Conservation (phyloP, 345 rosid species). For the Triadica sebifera region DNA sequence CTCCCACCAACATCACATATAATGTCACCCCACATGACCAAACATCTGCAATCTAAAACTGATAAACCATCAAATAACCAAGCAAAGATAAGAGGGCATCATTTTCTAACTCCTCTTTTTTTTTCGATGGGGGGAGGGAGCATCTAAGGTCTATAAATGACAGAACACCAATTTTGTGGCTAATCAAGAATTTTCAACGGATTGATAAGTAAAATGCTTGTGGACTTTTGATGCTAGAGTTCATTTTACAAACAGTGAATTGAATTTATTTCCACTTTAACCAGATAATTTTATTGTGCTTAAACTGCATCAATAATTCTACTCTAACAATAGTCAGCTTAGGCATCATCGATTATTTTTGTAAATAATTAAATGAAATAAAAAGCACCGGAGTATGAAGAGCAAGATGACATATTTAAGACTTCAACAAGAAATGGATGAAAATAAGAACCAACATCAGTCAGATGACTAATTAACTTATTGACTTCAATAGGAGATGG, state of each 20-base stretch:
- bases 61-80: conserved; percentile 15
- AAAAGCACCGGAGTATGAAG: background rate
- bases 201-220: background rate
- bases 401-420: background rate
- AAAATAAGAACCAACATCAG: background rate
- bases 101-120: background rate
- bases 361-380: background rate
- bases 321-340: background rate
- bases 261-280: background rate
- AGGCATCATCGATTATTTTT: background rate
- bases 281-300: background rate
- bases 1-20: conserved; percentile 76
- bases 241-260: background rate
- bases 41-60: conserved; percentile 60
- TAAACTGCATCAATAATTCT: background rate
- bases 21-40: conserved; percentile 83
- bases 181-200: background rate
- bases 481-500: background rate
- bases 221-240: background rate
- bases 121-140: too few species aligned
- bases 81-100: conserved; percentile 5
- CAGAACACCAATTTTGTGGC: background rate
- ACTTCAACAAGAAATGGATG: background rate
- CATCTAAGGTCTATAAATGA: background rate
- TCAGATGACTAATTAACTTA: background rate